phyloP scores from a whole-genome alignment of 345 rosid species.

The Heritiera littoralis region DNA sequence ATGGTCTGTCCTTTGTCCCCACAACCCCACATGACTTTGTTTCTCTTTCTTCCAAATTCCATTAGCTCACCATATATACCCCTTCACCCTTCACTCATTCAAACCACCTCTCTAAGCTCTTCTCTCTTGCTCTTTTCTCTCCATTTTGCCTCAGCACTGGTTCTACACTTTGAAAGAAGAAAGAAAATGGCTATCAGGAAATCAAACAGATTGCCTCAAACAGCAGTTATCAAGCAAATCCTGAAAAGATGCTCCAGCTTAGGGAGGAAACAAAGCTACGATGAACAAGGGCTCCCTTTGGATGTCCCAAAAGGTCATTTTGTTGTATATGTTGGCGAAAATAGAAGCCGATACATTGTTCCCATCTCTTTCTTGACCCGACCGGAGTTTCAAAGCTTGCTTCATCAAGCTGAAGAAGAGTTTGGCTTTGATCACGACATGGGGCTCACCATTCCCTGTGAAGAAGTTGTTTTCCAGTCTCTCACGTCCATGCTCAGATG shows the following conservation, averaged over 20 bases:
- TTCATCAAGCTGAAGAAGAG: conserved; percentile 78
- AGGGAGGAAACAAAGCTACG: conserved; percentile 66
- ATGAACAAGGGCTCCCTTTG: conserved; percentile 52
- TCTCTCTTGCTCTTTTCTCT: background rate
- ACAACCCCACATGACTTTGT: conserved; percentile 37
- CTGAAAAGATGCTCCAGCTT: conserved; percentile 76
- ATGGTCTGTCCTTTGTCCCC: conserved; percentile 25
- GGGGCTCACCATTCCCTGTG: conserved; percentile 88
- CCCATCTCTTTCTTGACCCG: conserved; percentile 68
- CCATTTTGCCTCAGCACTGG: background rate
- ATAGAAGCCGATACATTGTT: conserved; percentile 72
- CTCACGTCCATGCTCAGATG: conserved; percentile 64
- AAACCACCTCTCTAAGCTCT: conserved; percentile 11
- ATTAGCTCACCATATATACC: conserved; percentile 39
- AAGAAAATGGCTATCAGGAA: conserved; percentile 59
- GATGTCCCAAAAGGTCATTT: conserved; percentile 88
- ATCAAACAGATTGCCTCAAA: conserved; percentile 56
- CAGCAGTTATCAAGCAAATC: conserved; percentile 72
- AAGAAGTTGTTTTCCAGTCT: conserved; percentile 72
- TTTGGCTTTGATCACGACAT: conserved; percentile 77
- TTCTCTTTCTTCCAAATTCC: conserved; percentile 11
- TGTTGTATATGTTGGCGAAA: conserved; percentile 75
- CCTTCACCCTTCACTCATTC: background rate
- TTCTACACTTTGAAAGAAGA: background rate
- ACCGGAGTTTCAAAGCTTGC: conserved; percentile 70